phyloP scores from a whole-genome alignment of 805 yeast species.

The Starmerella apicola region DNA sequence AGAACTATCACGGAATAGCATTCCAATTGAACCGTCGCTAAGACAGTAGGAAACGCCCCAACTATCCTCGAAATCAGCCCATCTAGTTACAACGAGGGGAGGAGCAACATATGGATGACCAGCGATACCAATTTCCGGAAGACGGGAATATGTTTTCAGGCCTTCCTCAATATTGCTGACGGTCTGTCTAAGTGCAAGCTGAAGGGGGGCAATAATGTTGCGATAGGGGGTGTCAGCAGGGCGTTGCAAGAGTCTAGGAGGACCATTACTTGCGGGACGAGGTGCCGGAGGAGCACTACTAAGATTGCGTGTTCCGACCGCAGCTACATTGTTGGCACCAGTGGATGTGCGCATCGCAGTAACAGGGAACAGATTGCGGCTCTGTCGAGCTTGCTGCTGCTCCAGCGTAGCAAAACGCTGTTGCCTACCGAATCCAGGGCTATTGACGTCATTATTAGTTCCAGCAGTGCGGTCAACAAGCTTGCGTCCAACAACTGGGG shows the following conservation, averaged over 20 bases:
- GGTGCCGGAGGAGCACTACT: neutral
- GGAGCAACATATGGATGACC: constrained; percentile 5
- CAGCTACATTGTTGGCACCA: neutral
- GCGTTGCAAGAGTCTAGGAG: constrained; percentile 9
- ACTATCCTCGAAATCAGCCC: constrained; percentile 96
- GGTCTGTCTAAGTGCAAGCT: constrained; percentile 10
- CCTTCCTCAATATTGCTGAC: constrained; percentile 2
- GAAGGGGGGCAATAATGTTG: constrained; percentile 12
- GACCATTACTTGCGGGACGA: constrained; percentile 2
- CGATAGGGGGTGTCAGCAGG: constrained; percentile 7
- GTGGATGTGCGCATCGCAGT: neutral
- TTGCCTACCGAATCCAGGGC: constrained; percentile 10
- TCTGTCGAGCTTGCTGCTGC: neutral
- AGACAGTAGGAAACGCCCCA: constrained; percentile 92
- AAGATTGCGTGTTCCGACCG: neutral
- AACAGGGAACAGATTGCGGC: neutral
- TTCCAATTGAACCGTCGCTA: constrained; percentile 82
- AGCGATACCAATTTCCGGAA: neutral
- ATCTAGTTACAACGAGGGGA: constrained; percentile 43
- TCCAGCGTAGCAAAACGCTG: constrained; percentile 1
- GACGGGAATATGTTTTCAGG: constrained; percentile 2
- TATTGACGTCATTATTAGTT: constrained; percentile 1
- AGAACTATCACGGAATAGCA: constrained; percentile 71
- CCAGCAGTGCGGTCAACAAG: constrained; percentile 3
- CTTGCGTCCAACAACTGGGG: constrained; percentile 23